Evolutionary conservation across 1,139 yeast genomes (phyloP), one percentile per base, ranked within the genome.

Genomic region (Lodderomyces jiufengensis): DNA sequence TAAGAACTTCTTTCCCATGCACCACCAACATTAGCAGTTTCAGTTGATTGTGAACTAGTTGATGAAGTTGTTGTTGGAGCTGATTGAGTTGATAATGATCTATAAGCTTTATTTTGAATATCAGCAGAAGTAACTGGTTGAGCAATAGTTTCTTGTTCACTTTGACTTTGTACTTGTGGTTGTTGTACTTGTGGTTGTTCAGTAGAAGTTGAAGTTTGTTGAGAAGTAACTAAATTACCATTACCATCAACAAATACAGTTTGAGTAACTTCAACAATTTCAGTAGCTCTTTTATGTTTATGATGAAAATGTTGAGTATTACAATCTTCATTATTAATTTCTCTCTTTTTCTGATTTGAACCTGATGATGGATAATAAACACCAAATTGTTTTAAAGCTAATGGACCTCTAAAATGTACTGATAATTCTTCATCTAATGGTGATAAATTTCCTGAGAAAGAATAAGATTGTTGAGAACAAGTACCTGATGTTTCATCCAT

Each of bases 361-460:
- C 45, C 47, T 21, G 69, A 42, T 15, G 72, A 59, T 37, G 73
- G 75, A 54, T 64, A 66, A 60, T 80, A 83, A 45, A 70, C 84
- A 34, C 79, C 90, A 57, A 82, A 82, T 51, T 80, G 76, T 45
- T 65, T 64, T 51, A 81, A 67, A 43, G 65, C 65, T 44, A 83
- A 55, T 15, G 94, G 94, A 47, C 94, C 94, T 68, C 94, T 78
- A 59, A 83, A 75, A 57, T 84, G 94, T 24, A 83, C 85, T n/a
- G 88, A 79, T 37, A 84, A 62, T 50, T 79, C 86, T 47, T 76
- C 81, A 45, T 81, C 68, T 38, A 83, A 60, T 11, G 94, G 94
- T 32, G 88, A 66, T 58, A 79, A 74, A 39, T 72, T 58, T 28
- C 92, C 92, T 13, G 69, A 59, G 55, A 83, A 81, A 35, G 70